phyloP scores from a whole-genome alignment of 345 rosid species.

The Alliaria petiolata region DNA sequence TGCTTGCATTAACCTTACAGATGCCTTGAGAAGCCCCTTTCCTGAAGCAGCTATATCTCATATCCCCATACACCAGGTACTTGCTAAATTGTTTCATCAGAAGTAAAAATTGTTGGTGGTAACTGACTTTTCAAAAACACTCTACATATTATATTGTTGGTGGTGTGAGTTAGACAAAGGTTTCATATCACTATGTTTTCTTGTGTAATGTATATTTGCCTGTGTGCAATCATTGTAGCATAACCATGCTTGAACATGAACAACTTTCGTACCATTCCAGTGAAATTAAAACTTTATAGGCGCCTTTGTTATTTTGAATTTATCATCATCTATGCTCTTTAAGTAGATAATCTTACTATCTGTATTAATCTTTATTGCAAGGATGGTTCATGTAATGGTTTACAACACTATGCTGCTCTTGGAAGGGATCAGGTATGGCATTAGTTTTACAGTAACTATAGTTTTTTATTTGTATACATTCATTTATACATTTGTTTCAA shows the following conservation, averaged over 20 bases:
- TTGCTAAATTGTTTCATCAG: not conserved
- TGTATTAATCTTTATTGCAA: conserved; percentile 33
- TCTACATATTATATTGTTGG: not conserved
- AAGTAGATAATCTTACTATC: conserved; percentile 16
- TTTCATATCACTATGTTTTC: conserved; percentile 1
- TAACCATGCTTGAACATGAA: conserved; percentile 4
- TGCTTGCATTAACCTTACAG: conserved; percentile 74
- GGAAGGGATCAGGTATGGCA: conserved; percentile 93
- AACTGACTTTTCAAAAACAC: not conserved
- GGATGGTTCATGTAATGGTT: conserved; percentile 99
- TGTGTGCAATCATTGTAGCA: not conserved
- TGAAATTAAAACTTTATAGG: not conserved
- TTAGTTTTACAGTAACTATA: conserved; percentile 11
- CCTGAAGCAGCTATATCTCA: conserved; percentile 73
- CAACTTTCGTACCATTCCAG: conserved; percentile 5
- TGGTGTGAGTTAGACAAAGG: not conserved
- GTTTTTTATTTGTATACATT: not conserved
- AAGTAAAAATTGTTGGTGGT: conserved; percentile 2
- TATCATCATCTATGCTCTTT: conserved; percentile 12
- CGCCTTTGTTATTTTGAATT: conserved; percentile 1
- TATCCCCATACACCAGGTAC: conserved; percentile 94
- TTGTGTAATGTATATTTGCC: not conserved
- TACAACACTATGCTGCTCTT: conserved; percentile 99
- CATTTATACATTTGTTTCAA: not conserved
- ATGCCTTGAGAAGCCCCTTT: conserved; percentile 82